Evolutionary conservation across 192 early-diverging fungal species (phyloP).

Genomic region (Entophlyctis luteolus): DNA sequence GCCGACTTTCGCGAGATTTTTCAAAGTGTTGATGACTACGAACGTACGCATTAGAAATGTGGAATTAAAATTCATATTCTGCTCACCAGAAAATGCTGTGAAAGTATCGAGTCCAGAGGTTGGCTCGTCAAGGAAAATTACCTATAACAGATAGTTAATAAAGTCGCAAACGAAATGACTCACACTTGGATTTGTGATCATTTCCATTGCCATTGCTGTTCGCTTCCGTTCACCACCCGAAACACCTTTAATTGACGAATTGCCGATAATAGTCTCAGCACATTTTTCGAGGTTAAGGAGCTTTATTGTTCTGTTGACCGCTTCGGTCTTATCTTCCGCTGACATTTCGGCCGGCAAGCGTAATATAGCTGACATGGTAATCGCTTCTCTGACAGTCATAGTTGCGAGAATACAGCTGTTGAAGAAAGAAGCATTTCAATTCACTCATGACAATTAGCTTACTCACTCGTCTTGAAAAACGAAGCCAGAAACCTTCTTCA

Average conservation of each 20-base stretch:
- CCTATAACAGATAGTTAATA: no score
- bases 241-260: constrained; percentile 59
- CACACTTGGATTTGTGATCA: constrained; percentile 59
- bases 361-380: constrained; percentile 61
- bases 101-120: constrained; percentile 62
- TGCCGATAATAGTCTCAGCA: constrained; percentile 64
- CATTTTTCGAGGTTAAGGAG: constrained; percentile 64
- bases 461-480: constrained; percentile 53
- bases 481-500: constrained; percentile 55
- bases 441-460: not conserved
- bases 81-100: constrained; percentile 37
- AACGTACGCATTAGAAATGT: not conserved
- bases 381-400: constrained; percentile 75
- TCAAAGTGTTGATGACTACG: constrained; percentile 44
- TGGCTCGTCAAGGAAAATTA: constrained; percentile 69
- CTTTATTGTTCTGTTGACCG: constrained; percentile 53
- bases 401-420: constrained; percentile 51
- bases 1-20: constrained; percentile 43
- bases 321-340: constrained; percentile 32
- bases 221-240: constrained; percentile 76
- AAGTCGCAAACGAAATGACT: no score
- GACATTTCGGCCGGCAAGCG: constrained; percentile 49
- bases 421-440: not conserved
- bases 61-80: not conserved
- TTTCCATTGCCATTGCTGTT: constrained; percentile 68